These are phyloP conservation scores for Tillandsia fasciculata DNA, from an alignment of 176 grass and related monocot genomes.

Conservation along the genomic window DNA sequence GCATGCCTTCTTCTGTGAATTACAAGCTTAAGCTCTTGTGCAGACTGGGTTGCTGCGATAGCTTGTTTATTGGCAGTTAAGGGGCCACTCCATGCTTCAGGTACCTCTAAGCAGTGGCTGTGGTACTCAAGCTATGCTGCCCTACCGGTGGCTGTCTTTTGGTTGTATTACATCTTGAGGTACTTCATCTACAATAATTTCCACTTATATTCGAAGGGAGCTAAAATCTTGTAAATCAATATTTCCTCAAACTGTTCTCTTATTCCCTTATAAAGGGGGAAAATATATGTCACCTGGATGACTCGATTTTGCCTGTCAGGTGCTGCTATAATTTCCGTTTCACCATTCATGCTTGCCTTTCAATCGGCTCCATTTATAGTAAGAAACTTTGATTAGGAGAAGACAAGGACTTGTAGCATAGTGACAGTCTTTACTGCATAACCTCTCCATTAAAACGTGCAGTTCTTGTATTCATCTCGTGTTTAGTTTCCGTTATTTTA, in stretches of 20 bases:
- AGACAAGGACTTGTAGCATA: neutral
- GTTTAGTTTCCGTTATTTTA: neutral
- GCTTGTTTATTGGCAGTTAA: slow-evolving; percentile 66
- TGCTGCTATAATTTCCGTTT: neutral
- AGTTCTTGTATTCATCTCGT: neutral
- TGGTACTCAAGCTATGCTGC: slow-evolving; percentile 70
- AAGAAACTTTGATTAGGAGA: neutral
- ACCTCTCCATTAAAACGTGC: neutral
- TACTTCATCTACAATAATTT: slow-evolving; percentile 12
- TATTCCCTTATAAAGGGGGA: neutral
- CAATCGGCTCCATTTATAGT: neutral
- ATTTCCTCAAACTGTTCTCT: neutral
- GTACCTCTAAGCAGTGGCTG: slow-evolving; percentile 50
- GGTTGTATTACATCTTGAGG: slow-evolving; percentile 68
- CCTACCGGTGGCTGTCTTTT: slow-evolving; percentile 45
- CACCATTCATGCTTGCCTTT: neutral
- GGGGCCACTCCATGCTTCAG: slow-evolving; percentile 48
- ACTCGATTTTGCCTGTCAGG: neutral
- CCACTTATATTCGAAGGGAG: neutral
- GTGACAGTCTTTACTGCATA: neutral
- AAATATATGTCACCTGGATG: neutral
- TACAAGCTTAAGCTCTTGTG: slow-evolving; percentile 14
- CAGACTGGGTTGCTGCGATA: slow-evolving; percentile 75
- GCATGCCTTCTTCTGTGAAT: slow-evolving; percentile 2
- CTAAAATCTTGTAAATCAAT: neutral